Percentiles rank a stretch among this genome's conserved stretches.
phyloP scores from a whole-genome alignment of 192 early-diverging fungal species.

The Coemansia umbellata region DNA sequence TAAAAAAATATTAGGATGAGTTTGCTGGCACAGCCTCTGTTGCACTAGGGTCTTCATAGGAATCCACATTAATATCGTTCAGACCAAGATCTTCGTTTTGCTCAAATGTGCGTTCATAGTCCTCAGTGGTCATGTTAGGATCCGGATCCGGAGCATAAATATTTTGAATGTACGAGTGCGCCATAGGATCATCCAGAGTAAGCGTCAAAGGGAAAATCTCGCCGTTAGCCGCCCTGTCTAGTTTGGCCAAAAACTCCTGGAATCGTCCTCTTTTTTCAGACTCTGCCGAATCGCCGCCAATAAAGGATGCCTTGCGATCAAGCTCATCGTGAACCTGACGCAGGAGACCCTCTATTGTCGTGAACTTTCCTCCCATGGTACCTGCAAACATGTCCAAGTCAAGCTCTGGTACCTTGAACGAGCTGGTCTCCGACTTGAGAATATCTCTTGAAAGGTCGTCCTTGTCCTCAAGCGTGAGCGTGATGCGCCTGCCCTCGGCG shows the following conservation, averaged over 20 bases:
- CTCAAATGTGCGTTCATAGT: slow-evolving; percentile 82
- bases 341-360: slow-evolving; percentile 91
- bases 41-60: no score
- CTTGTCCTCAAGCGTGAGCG: slow-evolving; percentile 70
- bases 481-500: slow-evolving; percentile 72
- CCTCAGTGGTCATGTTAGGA: slow-evolving; percentile 87
- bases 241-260: slow-evolving; percentile 61
- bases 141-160: slow-evolving; percentile 91
- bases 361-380: slow-evolving; percentile 92
- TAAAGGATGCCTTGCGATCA: slow-evolving; percentile 58
- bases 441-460: slow-evolving; percentile 93
- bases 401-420: slow-evolving; percentile 84
- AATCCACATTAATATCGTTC: slow-evolving; percentile 81
- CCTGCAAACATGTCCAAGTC: slow-evolving; percentile 81
- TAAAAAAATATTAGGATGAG: neutral
- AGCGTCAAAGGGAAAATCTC: slow-evolving; percentile 60
- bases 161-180: slow-evolving; percentile 90
- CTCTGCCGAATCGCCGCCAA: slow-evolving; percentile 65
- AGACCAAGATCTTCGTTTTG: slow-evolving; percentile 85
- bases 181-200: slow-evolving; percentile 86
- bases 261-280: slow-evolving; percentile 57
- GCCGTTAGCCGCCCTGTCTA: slow-evolving; percentile 65
- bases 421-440: slow-evolving; percentile 92
- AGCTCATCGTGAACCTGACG: slow-evolving; percentile 87
- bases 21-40: no score